These are phyloP conservation scores for Prunus padus DNA, from an alignment of 306 rosid species.

Conservation along the genomic window DNA sequence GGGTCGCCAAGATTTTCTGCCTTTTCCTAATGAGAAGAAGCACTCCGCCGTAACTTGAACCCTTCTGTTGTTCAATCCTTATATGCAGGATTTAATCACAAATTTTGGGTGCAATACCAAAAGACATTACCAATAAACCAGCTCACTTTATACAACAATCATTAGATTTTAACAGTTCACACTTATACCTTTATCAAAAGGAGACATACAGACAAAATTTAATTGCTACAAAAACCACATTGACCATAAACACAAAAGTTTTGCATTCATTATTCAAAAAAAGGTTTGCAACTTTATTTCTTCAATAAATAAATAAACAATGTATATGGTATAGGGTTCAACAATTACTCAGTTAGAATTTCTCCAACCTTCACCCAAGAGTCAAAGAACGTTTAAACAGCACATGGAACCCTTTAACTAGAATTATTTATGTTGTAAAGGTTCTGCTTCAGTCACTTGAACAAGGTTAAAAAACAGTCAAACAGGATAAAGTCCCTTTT, in stretches of 20 bases:
- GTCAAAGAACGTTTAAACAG: background rate
- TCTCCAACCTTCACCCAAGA: background rate
- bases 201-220: background rate
- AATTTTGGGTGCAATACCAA: background rate
- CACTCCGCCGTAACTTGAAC: too few species aligned
- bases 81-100: background rate
- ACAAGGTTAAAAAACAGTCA: background rate
- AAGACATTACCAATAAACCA: background rate
- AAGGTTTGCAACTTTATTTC: background rate
- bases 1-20: background rate
- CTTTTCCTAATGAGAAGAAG: background rate
- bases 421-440: background rate
- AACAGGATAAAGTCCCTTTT: background rate
- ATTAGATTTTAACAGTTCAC: background rate
- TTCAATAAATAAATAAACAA: background rate
- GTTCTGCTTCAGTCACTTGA: background rate
- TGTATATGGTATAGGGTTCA: background rate
- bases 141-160: too few species aligned
- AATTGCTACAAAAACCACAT: background rate
- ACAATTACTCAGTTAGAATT: background rate
- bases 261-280: background rate
- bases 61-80: background rate
- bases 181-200: background rate
- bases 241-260: background rate
- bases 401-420: background rate